Evolutionary conservation across 441 rosid genomes (phyloP), one percentile per base, ranked within the genome.

Genomic region (Flueggea neowawraea): DNA sequence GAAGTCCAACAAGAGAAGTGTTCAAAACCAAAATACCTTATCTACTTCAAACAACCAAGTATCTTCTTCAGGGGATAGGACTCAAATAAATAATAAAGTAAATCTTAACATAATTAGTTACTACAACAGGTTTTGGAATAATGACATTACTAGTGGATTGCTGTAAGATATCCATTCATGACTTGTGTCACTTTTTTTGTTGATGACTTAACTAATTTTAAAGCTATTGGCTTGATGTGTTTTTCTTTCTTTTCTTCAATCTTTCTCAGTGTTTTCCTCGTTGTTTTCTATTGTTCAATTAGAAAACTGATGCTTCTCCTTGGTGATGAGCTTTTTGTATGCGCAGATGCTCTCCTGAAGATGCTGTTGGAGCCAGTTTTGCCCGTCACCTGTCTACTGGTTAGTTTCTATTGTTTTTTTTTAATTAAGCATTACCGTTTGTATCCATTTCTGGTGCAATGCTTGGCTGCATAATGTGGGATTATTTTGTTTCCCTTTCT

Each of bases 331-430:
- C 57, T 47, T 10, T 62, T 60, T 57, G 60, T 67, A 61, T 15
- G 48, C 67, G 60, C 75, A 88, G 96, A 84, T 62, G 60, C 49
- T 59, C 76, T 88, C 61, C 75, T 91, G 52, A 72, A 72, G 75
- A 80, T 86, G 82, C 72, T 87, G 59, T 60, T 89, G 77, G 86
- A 84, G 72, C 88, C 90, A 39, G 65, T 67, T 68, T 77, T 81
- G 65, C 91, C 83, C 51, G 70, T 80, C 54, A 61, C 61, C 45
- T 60, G 84, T 48, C 65, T 81, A 17, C 64, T 86, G 84, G 94
- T 91, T 33, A 61, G 90, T 83, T 22, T 22, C 2, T 22, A 31
- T 63, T 65, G n/a, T n/a, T n/a, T n/a, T n/a, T n/a, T n/a, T n/a
- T 57, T 55, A 33, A 43, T 11, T 11, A 6, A 6, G 7, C 31